phyloP scores from a whole-genome alignment of 2,329 filamentous ascomycete species.

The Raffaelea arxii region DNA sequence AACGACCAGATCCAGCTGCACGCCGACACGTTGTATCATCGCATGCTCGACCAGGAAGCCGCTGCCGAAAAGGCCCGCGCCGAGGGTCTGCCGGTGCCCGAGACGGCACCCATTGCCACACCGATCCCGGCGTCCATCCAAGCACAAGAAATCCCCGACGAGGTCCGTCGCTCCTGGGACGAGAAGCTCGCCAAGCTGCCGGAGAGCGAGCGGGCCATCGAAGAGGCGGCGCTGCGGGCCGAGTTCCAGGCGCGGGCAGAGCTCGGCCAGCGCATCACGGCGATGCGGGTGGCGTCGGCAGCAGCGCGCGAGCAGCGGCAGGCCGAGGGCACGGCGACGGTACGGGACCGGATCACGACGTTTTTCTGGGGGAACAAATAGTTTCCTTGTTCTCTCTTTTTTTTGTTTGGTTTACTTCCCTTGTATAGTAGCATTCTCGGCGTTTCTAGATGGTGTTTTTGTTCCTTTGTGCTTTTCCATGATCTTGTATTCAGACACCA shows the following conservation, averaged over 20 bases:
- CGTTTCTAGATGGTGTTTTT: too few species aligned
- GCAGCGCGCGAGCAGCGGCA: slow-evolving; percentile 44
- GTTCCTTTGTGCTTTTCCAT: too few species aligned
- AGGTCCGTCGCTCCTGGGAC: slow-evolving; percentile 41
- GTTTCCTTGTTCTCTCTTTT: too few species aligned
- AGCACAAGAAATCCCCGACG: slow-evolving; percentile 26
- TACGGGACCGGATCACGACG: slow-evolving; percentile 29
- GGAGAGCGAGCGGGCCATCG: slow-evolving; percentile 47
- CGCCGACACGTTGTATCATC: slow-evolving; percentile 80
- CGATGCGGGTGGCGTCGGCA: slow-evolving; percentile 46
- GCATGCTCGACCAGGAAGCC: slow-evolving; percentile 74
- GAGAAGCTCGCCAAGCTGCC: slow-evolving; percentile 48
- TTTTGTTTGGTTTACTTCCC: too few species aligned
- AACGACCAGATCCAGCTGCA: slow-evolving; percentile 94
- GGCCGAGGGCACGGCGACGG: slow-evolving; percentile 41
- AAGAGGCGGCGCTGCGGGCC: slow-evolving; percentile 54
- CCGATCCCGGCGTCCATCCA: slow-evolving; percentile 35
- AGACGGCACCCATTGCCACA: slow-evolving; percentile 33
- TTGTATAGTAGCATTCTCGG: too few species aligned
- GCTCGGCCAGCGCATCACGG: slow-evolving; percentile 45
- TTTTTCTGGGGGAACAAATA: slow-evolving; percentile 16
- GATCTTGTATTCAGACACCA: too few species aligned
- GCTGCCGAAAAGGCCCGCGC: slow-evolving; percentile 60
- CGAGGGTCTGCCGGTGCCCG: slow-evolving; percentile 46
- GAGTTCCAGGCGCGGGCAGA: slow-evolving; percentile 52